These are phyloP conservation scores for Sequoia sempervirens DNA, from an alignment of 75 land plant genomes.

Conservation along the genomic window DNA sequence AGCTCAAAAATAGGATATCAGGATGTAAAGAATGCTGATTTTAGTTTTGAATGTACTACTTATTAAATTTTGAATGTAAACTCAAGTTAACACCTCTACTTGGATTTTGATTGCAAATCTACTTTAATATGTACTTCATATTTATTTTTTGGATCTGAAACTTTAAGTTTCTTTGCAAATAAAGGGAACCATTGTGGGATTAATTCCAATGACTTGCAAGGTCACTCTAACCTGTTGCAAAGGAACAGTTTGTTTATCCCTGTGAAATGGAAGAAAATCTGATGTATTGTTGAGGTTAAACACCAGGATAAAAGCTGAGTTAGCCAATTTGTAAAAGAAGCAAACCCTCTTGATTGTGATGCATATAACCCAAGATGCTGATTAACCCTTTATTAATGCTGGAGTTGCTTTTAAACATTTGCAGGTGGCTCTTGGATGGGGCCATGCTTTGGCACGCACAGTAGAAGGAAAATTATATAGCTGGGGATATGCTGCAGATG, in stretches of 20 bases:
- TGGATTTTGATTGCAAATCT: not conserved
- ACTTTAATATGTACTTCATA: not conserved
- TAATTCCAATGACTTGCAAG: not conserved
- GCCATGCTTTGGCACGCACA: conserved; percentile 84
- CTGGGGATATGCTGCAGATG: conserved; percentile 89
- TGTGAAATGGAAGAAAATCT: not conserved
- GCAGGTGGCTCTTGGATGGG: conserved; percentile 96
- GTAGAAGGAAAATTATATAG: conserved; percentile 73
- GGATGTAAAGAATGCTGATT: not conserved
- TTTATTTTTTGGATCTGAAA: not conserved
- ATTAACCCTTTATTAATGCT: not conserved
- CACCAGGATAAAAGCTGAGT: not conserved
- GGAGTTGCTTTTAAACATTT: not conserved
- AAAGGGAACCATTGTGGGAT: not conserved
- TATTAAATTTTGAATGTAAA: not conserved
- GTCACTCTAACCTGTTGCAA: not conserved
- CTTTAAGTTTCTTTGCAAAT: not conserved
- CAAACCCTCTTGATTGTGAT: not conserved
- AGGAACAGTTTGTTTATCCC: not conserved
- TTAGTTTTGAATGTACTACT: not conserved
- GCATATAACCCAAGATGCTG: not conserved
- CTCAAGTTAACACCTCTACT: not conserved
- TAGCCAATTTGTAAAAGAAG: not conserved
- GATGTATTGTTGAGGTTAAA: not conserved
- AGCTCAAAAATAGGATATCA: not conserved